phyloP scores from a whole-genome alignment of 2,329 filamentous ascomycete genomes.

The Calonectria fujianensis region DNA sequence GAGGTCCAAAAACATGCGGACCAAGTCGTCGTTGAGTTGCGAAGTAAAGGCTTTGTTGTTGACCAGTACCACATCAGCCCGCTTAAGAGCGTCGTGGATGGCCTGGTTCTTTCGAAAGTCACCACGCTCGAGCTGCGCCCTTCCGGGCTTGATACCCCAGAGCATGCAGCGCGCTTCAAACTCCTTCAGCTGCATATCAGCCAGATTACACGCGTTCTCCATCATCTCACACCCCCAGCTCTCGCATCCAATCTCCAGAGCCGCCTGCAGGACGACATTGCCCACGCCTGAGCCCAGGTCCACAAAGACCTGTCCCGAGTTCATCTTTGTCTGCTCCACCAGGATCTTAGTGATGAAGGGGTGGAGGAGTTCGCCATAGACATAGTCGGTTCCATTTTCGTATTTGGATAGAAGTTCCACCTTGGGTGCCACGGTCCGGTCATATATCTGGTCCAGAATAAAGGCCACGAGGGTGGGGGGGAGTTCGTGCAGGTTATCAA shows the following conservation, averaged over 20 bases:
- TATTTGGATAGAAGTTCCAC: slow-evolving; percentile 91
- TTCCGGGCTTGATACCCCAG: slow-evolving; percentile 90
- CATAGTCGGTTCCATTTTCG: slow-evolving; percentile 92
- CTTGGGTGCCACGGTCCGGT: slow-evolving; percentile 92
- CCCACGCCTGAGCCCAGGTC: slow-evolving; percentile 97
- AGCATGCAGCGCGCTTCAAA: slow-evolving; percentile 89
- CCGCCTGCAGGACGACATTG: slow-evolving; percentile 95
- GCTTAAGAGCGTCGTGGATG: slow-evolving; percentile 84
- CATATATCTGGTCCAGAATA: slow-evolving; percentile 91
- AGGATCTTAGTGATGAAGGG: slow-evolving; percentile 90
- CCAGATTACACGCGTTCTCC: slow-evolving; percentile 90
- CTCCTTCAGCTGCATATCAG: slow-evolving; percentile 86
- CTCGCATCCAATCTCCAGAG: slow-evolving; percentile 93
- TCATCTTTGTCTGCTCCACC: slow-evolving; percentile 83
- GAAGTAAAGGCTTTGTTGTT: slow-evolving; percentile 98
- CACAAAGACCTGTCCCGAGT: slow-evolving; percentile 90
- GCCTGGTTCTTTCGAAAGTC: slow-evolving; percentile 86
- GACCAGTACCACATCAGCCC: slow-evolving; percentile 95
- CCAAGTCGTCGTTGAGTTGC: slow-evolving; percentile 87
- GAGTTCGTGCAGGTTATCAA: slow-evolving; percentile 81
- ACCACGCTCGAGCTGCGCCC: slow-evolving; percentile 86
- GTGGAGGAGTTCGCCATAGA: slow-evolving; percentile 94
- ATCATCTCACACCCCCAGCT: slow-evolving; percentile 98
- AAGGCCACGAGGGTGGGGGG: slow-evolving; percentile 84
- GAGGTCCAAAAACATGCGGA: slow-evolving; percentile 93